phyloP scores from a whole-genome alignment of 306 rosid species.

The Canavalia ensiformis region DNA sequence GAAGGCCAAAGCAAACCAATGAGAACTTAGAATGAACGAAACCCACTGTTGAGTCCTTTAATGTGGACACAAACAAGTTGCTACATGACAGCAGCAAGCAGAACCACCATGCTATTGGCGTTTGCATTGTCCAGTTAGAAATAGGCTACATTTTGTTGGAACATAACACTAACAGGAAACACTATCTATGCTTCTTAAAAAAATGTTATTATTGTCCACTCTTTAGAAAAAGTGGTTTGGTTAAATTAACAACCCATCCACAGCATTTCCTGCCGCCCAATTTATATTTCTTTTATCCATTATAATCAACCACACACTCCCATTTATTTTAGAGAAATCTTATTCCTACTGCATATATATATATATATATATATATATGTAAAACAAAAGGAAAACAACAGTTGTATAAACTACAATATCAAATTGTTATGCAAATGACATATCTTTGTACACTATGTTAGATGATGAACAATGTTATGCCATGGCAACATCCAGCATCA shows the following conservation, averaged over 20 bases:
- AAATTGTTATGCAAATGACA: too few relatives aligned
- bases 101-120: conserved; percentile 29
- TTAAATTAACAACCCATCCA: background rate
- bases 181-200: background rate
- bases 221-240: background rate
- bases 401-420: too few relatives aligned
- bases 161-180: background rate
- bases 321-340: background rate
- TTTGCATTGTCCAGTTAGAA: conserved; percentile 35
- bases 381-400: too few relatives aligned
- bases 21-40: background rate
- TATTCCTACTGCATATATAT: too few relatives aligned
- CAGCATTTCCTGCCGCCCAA: background rate
- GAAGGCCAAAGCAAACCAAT: background rate
- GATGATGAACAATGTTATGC: background rate
- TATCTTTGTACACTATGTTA: background rate
- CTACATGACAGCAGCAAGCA: conserved; percentile 21
- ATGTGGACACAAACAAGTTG: conserved; percentile 13
- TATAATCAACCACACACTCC: background rate
- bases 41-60: conserved; percentile 8
- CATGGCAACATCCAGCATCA: background rate
- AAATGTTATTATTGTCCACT: too few relatives aligned
- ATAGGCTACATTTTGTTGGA: background rate
- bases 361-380: too few relatives aligned
- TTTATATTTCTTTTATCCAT: background rate